phyloP scores from a whole-genome alignment of 208 protist species.

The Leishmania aethiopica region DNA sequence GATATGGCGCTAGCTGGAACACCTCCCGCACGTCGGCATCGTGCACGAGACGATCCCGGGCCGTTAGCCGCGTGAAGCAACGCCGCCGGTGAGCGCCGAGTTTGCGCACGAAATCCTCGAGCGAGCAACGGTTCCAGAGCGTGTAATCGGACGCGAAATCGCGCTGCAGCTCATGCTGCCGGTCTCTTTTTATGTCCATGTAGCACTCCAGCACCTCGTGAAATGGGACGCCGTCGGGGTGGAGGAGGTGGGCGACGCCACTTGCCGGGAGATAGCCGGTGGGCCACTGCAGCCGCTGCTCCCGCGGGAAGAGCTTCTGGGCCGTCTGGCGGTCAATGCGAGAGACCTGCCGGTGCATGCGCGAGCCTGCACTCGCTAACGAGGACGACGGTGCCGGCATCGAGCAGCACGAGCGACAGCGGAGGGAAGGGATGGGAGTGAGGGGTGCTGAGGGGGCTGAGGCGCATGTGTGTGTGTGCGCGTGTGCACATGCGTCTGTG shows the following conservation, averaged over 20 bases:
- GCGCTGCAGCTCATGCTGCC: slow-evolving; percentile 55
- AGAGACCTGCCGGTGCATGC: slow-evolving; percentile 44
- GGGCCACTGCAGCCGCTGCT: slow-evolving; percentile 62
- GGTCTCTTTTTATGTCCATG: slow-evolving; percentile 43
- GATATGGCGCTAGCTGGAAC: slow-evolving; percentile 42
- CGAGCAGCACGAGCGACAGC: not conserved
- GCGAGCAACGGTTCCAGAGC: slow-evolving; percentile 59
- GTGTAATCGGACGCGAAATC: slow-evolving; percentile 84
- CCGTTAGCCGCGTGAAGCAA: slow-evolving; percentile 31
- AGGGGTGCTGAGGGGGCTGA: not conserved
- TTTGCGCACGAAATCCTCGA: slow-evolving; percentile 46
- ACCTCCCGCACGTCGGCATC: slow-evolving; percentile 40
- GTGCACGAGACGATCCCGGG: slow-evolving; percentile 37
- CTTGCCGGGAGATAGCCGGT: slow-evolving; percentile 67
- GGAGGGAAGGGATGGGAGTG: not conserved
- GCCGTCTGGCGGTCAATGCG: slow-evolving; percentile 43
- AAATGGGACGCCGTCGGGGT: slow-evolving; percentile 54
- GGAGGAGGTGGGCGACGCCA: slow-evolving; percentile 77
- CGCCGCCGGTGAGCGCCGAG: slow-evolving; percentile 36
- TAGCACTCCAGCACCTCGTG: slow-evolving; percentile 64
- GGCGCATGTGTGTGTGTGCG: not conserved
- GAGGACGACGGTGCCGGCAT: slow-evolving; percentile 11
- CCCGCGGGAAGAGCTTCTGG: slow-evolving; percentile 43
- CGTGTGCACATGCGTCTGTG: not conserved
- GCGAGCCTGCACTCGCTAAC: slow-evolving; percentile 16